These are phyloP conservation scores for Handroanthus guayacan DNA, from an alignment of 257 asterid genomes.

Conservation along the genomic window DNA sequence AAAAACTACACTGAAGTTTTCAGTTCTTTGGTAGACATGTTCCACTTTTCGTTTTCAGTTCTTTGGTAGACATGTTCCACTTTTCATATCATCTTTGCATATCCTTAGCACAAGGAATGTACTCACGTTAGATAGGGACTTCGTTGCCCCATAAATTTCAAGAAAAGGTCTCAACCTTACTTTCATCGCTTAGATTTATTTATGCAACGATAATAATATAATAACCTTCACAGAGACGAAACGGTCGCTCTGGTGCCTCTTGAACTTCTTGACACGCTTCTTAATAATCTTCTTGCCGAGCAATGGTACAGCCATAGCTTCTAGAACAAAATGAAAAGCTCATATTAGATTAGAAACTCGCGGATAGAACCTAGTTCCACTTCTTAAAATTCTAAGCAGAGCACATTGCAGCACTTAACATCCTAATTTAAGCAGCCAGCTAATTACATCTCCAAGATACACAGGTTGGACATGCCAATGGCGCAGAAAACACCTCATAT, in stretches of 20 bases:
- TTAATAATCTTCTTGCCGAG: slow-evolving; percentile 52
- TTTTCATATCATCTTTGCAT: no score
- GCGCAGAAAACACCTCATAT: neutral
- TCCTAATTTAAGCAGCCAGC: neutral
- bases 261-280: slow-evolving; percentile 53
- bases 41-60: no score
- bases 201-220: neutral
- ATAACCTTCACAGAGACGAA: slow-evolving; percentile 34
- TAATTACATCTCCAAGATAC: neutral
- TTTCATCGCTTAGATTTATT: neutral
- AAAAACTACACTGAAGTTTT: neutral
- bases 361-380: neutral
- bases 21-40: no score
- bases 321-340: neutral
- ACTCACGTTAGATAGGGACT: neutral
- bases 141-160: neutral
- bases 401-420: neutral
- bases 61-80: no score
- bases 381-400: neutral
- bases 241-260: slow-evolving; percentile 53
- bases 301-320: slow-evolving; percentile 50
- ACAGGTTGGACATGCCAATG: neutral
- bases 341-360: neutral
- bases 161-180: neutral
- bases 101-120: neutral